Conservation (phyloP, 805 yeast genomes). For the Candida ortonii region DNA sequence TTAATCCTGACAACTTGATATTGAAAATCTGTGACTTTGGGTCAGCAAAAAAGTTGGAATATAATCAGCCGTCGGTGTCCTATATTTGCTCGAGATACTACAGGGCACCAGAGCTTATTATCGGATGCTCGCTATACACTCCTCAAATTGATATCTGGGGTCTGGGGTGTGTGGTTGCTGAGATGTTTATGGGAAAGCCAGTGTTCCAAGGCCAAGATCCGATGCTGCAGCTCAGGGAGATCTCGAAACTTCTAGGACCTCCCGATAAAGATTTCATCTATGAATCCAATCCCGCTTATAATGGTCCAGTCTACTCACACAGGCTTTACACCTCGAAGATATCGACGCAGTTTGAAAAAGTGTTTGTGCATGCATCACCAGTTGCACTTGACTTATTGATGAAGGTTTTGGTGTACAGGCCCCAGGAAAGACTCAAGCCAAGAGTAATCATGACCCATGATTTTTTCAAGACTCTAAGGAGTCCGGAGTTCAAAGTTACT, state of each 20-base stretch:
- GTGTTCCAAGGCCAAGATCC: constrained; percentile 95
- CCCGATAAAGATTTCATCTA: constrained; percentile 72
- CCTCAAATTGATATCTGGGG: constrained; percentile 98
- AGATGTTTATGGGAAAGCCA: constrained; percentile 87
- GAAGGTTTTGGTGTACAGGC: constrained; percentile 85
- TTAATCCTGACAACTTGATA: constrained; percentile 64
- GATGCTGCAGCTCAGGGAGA: constrained; percentile 82
- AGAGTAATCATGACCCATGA: constrained; percentile 81
- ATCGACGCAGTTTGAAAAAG: constrained; percentile 48
- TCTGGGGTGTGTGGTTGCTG: constrained; percentile 93
- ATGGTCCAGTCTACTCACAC: constrained; percentile 70
- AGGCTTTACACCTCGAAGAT: constrained; percentile 38
- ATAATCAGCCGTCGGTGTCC: constrained; percentile 83
- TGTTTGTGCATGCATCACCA: constrained; percentile 74
- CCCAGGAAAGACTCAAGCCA: constrained; percentile 77
- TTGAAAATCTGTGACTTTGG: constrained; percentile 85
- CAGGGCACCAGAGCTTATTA: constrained; percentile 92
- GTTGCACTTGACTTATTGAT: constrained; percentile 83
- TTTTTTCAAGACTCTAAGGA: constrained; percentile 83
- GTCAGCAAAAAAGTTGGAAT: constrained; percentile 75
- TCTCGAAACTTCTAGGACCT: constrained; percentile 86
- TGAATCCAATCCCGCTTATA: constrained; percentile 70
- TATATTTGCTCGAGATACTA: constrained; percentile 95
- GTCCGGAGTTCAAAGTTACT: constrained; percentile 39
- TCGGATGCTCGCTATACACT: constrained; percentile 84